These are phyloP conservation scores for Stylonectria norvegica DNA, from an alignment of 2,329 filamentous ascomycete genomes.

Conservation along the genomic window DNA sequence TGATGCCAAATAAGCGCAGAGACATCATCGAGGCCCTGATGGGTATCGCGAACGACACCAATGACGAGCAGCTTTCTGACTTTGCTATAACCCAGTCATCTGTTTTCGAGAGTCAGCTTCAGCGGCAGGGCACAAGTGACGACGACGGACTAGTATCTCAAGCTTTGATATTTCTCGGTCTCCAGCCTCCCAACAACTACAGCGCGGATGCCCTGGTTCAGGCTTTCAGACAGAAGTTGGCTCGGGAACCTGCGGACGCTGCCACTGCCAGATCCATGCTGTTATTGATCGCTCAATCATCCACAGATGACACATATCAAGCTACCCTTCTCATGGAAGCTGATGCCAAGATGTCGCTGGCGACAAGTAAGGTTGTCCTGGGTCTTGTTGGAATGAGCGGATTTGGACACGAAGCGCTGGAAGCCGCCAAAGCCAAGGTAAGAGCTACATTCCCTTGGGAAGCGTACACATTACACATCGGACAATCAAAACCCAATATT, in stretches of 20 bases:
- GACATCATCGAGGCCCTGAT: constrained; percentile 33
- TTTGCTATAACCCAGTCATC: constrained; percentile 39
- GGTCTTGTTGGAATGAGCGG: constrained; percentile 22
- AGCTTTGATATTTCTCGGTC: constrained; percentile 33
- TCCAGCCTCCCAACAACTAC: constrained; percentile 36
- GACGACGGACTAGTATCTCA: constrained; percentile 32
- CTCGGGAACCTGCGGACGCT: constrained; percentile 30
- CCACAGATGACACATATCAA: constrained; percentile 35
- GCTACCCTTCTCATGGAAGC: constrained; percentile 33
- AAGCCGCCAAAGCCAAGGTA: constrained; percentile 29
- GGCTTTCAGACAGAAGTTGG: constrained; percentile 35
- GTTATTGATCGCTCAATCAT: constrained; percentile 32
- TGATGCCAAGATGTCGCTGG: constrained; percentile 35
- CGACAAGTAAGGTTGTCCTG: constrained; percentile 32
- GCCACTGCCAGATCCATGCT: constrained; percentile 33
- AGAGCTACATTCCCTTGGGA: constrained; percentile 4
- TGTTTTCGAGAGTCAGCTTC: constrained; percentile 37
- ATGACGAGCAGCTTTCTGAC: constrained; percentile 34
- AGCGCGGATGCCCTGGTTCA: constrained; percentile 32
- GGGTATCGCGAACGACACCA: constrained; percentile 33
- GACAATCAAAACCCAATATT: neutral
- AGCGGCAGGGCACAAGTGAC: constrained; percentile 25
- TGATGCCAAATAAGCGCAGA: constrained; percentile 29
- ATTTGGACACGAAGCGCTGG: constrained; percentile 25
- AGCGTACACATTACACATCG: neutral